phyloP scores from a whole-genome alignment of 1,284 basidiomycete genomes.

The Boletellus dicymbophilus region DNA sequence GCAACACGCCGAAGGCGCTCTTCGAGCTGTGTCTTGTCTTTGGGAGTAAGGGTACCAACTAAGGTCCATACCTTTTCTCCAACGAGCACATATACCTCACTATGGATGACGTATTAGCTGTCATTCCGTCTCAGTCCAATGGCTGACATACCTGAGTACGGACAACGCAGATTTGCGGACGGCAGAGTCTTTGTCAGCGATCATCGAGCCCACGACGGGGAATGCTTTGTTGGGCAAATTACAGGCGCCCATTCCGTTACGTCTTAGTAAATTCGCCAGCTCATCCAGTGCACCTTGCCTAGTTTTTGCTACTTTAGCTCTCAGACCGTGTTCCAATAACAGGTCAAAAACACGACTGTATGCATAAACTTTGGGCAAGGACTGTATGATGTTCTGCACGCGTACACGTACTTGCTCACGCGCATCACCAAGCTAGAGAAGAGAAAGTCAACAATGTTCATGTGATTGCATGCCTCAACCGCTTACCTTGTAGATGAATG shows the following conservation, averaged over 20 bases:
- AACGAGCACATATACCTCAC: slow-evolving; percentile 81
- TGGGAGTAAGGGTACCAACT: slow-evolving; percentile 76
- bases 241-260: slow-evolving; percentile 82
- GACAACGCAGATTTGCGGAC: slow-evolving; percentile 85
- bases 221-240: slow-evolving; percentile 79
- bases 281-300: slow-evolving; percentile 87
- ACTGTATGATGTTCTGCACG: slow-evolving; percentile 73
- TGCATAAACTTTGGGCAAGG: slow-evolving; percentile 79
- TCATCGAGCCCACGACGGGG: slow-evolving; percentile 76
- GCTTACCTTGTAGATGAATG: slow-evolving; percentile 86
- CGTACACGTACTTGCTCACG: slow-evolving; percentile 74
- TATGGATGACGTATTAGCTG: slow-evolving; percentile 31
- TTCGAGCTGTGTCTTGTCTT: slow-evolving; percentile 91
- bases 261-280: slow-evolving; percentile 74
- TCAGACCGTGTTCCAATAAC: slow-evolving; percentile 83
- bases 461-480: neutral
- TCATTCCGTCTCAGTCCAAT: slow-evolving; percentile 1
- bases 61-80: slow-evolving; percentile 87
- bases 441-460: slow-evolving; percentile 5
- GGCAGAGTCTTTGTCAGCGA: slow-evolving; percentile 86
- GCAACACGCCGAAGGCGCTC: slow-evolving; percentile 85
- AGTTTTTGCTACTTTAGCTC: slow-evolving; percentile 89
- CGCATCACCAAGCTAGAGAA: slow-evolving; percentile 72
- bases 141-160: slow-evolving; percentile 59
- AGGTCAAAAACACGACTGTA: slow-evolving; percentile 90